Percentiles rank a stretch among this genome's conserved stretches.
These are phyloP conservation scores for Fusarium pseudoanthophilum DNA, from an alignment of 2,329 filamentous ascomycete species.

Conservation along the genomic window DNA sequence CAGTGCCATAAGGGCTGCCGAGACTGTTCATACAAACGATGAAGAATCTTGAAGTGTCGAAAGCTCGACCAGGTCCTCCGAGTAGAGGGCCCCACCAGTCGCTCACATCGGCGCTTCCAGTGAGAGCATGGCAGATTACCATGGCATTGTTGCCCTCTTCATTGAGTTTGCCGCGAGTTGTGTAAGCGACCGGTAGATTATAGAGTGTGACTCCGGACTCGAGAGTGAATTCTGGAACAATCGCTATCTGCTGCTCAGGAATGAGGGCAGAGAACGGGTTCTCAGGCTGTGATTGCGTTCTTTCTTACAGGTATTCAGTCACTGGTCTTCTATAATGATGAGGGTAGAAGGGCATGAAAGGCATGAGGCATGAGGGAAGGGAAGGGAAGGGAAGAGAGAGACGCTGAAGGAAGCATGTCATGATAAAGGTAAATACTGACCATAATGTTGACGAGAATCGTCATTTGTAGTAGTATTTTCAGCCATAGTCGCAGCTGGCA, in stretches of 20 bases:
- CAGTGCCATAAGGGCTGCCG: constrained; percentile 86
- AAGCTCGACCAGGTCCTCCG: constrained; percentile 80
- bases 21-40: constrained; percentile 87
- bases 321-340: constrained; percentile 52
- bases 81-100: constrained; percentile 92
- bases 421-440: constrained; percentile 43
- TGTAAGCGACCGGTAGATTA: constrained; percentile 79
- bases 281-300: constrained; percentile 77
- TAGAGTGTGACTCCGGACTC: constrained; percentile 87
- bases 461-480: constrained; percentile 35
- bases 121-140: constrained; percentile 86
- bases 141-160: constrained; percentile 72
- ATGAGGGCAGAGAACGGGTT: constrained; percentile 92
- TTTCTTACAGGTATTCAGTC: constrained; percentile 75
- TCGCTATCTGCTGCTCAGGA: constrained; percentile 85
- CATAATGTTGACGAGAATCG: constrained; percentile 41
- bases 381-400: not conserved
- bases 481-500: constrained; percentile 40
- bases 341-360: not conserved
- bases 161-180: constrained; percentile 70
- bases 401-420: not conserved
- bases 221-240: constrained; percentile 89
- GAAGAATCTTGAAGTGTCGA: constrained; percentile 86
- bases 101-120: constrained; percentile 83
- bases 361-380: not conserved